Base-by-base conservation (phyloP, 164 flowering plant species). In the Dillenia turbinata region DNA sequence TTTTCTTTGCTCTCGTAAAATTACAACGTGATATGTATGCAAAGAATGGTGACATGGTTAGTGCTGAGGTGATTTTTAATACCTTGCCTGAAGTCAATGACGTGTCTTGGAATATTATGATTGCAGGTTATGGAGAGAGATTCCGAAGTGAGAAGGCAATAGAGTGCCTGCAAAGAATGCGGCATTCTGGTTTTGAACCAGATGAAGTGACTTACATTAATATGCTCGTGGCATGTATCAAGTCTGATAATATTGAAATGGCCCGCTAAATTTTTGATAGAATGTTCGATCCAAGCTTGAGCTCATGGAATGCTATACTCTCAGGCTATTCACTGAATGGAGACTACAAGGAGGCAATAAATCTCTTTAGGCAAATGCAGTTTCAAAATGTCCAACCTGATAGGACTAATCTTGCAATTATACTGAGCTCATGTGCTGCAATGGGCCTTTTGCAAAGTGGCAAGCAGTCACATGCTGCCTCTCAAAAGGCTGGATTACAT, bases 251-350 rank as follows among this genome's bases (percentile, higher is more conserved):
- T 73, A 67, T 84, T 22, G 81, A 78, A 71, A 75, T 70, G 44
- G 96, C 75, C 1, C 79, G 74, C 48, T 54, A 65, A 71, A 74
- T 87, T 47, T 83, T 83, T 57, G 68, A 71, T 66, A 73, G 66
- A 66, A 76, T 85, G 72, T 57, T 71, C 0, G 45, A 12, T 62
- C 96, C 90, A 8, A 86, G 76, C 63, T 76, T 79, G 61, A 77
- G 64, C 69, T 82, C 95, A 9, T 92, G 95, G 95, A 92, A 92
- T 78, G 79, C 89, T 53, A 74, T 89, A 53, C 78, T 92, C 33
- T 83, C 95, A 54, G 88, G 85, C 8, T 86, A 80, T 69, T 78
- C 77, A 56, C 89, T 79, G 71, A 71, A 63, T 67, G 88, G 73
- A 15, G 62, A 74, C 15, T 76, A 80, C 61, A 70, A 53, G 65